Conservation (phyloP, 2,329 filamentous ascomycete genomes). For the Epichloe gansuensis region DNA sequence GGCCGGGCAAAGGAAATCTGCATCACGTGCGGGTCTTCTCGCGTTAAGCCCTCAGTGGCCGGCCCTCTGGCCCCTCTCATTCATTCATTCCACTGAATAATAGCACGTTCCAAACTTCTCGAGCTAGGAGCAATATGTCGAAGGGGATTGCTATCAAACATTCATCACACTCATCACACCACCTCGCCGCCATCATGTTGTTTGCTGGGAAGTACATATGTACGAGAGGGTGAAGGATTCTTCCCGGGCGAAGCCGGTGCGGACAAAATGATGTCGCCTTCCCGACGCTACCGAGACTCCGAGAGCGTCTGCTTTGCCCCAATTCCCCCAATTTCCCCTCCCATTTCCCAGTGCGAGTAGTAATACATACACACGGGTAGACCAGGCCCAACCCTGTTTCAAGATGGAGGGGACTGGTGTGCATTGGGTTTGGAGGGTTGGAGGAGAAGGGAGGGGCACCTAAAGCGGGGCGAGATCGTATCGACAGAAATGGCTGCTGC, state of each 20-base stretch:
- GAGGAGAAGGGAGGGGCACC: neutral
- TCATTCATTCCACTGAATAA: no score
- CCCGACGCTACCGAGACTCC: conserved; percentile 2
- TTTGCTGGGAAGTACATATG: neutral
- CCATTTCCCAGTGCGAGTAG: no score
- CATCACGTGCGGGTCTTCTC: no score
- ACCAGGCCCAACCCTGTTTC: neutral
- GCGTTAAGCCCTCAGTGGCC: no score
- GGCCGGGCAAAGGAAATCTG: neutral
- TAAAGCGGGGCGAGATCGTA: conserved; percentile 1
- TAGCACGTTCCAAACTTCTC: no score
- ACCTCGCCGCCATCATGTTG: neutral
- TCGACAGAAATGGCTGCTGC: neutral
- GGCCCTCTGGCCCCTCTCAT: no score
- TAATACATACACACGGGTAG: no score
- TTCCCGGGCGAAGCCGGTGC: neutral
- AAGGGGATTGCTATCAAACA: no score
- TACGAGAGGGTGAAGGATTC: neutral
- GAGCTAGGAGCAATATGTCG: no score
- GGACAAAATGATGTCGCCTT: neutral
- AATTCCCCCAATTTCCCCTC: no score
- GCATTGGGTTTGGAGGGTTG: neutral
- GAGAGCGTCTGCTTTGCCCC: neutral
- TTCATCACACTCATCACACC: no score
- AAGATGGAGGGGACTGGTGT: neutral